phyloP scores from a whole-genome alignment of 2,329 filamentous ascomycete species.

The Geoglossum cookeanum region DNA sequence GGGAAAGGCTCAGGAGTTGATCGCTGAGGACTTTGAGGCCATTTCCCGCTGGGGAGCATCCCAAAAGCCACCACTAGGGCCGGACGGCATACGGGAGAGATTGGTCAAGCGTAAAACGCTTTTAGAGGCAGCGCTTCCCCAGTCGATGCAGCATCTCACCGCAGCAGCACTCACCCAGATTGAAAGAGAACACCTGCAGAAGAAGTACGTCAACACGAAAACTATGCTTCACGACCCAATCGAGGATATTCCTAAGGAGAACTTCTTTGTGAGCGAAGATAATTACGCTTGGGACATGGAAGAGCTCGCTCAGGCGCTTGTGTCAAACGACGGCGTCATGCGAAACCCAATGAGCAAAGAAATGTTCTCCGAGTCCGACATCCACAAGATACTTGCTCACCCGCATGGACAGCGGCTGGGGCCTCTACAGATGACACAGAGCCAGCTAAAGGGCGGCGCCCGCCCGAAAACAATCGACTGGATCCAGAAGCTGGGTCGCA shows the following conservation, averaged over 20 bases:
- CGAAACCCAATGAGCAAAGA: slow-evolving; percentile 16
- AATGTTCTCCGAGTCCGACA: slow-evolving; percentile 15
- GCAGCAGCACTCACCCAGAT: background rate
- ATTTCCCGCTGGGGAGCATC: background rate
- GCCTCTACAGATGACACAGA: slow-evolving; percentile 12
- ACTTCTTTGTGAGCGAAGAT: slow-evolving; percentile 21
- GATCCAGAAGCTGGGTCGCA: slow-evolving; percentile 9
- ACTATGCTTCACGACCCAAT: slow-evolving; percentile 19
- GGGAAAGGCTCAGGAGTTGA: background rate
- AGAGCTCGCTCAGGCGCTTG: slow-evolving; percentile 12
- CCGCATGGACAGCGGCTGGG: slow-evolving; percentile 13
- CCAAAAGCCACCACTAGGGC: background rate
- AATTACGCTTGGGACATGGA: slow-evolving; percentile 23
- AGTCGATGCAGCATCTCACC: background rate
- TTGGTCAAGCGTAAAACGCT: background rate
- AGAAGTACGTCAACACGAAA: slow-evolving; percentile 17
- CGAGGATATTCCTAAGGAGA: slow-evolving; percentile 17
- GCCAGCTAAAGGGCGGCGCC: slow-evolving; percentile 12
- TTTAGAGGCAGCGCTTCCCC: background rate
- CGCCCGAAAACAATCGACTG: slow-evolving; percentile 12
- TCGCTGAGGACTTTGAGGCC: background rate
- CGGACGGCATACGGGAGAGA: background rate
- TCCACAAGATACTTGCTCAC: slow-evolving; percentile 13
- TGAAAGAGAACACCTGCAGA: background rate
- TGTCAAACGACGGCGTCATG: slow-evolving; percentile 15